Conservation (phyloP, 2,329 filamentous ascomycete genomes). For the Cyclaneusma minus region DNA sequence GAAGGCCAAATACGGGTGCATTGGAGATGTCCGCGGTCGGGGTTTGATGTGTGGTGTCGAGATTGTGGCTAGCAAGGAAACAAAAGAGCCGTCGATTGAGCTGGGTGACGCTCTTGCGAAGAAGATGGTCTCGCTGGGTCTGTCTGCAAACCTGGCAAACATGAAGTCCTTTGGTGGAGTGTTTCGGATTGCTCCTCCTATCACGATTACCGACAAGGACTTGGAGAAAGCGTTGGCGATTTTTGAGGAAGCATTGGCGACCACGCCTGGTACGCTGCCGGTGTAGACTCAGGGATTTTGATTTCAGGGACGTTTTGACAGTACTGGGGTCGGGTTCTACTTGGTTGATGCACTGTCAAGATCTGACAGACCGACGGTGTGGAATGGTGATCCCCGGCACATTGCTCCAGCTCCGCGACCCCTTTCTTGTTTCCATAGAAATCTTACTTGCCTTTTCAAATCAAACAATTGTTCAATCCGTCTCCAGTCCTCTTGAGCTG, state of each 20-base stretch:
- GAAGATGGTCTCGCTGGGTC: slow-evolving; percentile 31
- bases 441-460: too few relatives aligned
- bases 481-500: too few relatives aligned
- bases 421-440: too few relatives aligned
- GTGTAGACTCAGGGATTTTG: too few relatives aligned
- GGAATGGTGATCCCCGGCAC: too few relatives aligned
- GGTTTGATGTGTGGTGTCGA: slow-evolving; percentile 43
- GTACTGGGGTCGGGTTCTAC: too few relatives aligned
- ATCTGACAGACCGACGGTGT: too few relatives aligned
- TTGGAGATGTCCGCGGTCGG: slow-evolving; percentile 43
- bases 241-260: slow-evolving; percentile 37
- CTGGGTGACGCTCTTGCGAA: slow-evolving; percentile 31
- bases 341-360: too few relatives aligned
- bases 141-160: slow-evolving; percentile 41
- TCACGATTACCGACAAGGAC: slow-evolving; percentile 36
- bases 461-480: too few relatives aligned
- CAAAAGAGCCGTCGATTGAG: slow-evolving; percentile 29
- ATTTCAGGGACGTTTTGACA: too few relatives aligned
- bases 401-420: too few relatives aligned
- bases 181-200: slow-evolving; percentile 43
- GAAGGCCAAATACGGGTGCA: slow-evolving; percentile 37
- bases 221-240: slow-evolving; percentile 34
- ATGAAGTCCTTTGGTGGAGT: slow-evolving; percentile 38
- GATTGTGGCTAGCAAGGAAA: slow-evolving; percentile 33
- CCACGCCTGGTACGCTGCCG: slow-evolving; percentile 17